These are phyloP conservation scores for Lycium barbarum DNA, from an alignment of 257 asterid species.

Conservation along the genomic window DNA sequence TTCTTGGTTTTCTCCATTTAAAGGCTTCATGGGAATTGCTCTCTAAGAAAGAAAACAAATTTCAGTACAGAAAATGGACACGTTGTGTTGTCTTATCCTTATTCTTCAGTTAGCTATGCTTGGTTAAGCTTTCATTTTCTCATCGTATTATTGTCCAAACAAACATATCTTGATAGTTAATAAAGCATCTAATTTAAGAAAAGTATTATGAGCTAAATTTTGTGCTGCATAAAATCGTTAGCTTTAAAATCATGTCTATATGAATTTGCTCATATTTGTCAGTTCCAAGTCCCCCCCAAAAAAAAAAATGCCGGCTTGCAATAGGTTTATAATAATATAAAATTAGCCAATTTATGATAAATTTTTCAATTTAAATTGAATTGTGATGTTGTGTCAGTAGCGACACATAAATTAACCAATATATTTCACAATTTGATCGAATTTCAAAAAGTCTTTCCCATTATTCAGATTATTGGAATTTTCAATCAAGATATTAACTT, in stretches of 20 bases:
- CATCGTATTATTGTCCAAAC: constrained; percentile 30
- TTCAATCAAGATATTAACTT: background rate
- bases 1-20: background rate
- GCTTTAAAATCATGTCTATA: background rate
- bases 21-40: constrained; percentile 29
- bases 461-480: background rate
- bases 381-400: background rate
- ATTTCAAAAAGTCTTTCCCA: background rate
- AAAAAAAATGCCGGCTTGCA: too few species aligned
- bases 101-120: background rate
- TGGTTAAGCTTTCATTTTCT: constrained; percentile 16
- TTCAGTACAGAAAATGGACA: constrained; percentile 27
- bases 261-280: background rate
- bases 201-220: background rate
- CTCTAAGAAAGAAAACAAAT: constrained; percentile 25
- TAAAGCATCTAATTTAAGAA: background rate
- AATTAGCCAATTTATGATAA: background rate
- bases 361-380: background rate
- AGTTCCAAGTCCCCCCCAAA: too few species aligned
- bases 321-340: background rate
- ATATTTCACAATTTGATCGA: background rate
- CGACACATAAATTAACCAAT: background rate
- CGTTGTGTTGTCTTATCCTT: constrained; percentile 35
- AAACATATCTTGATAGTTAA: constrained; percentile 10
- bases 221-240: background rate